Base-by-base conservation (phyloP, 1,139 yeast species). In the Geotrichum histeridarum region DNA sequence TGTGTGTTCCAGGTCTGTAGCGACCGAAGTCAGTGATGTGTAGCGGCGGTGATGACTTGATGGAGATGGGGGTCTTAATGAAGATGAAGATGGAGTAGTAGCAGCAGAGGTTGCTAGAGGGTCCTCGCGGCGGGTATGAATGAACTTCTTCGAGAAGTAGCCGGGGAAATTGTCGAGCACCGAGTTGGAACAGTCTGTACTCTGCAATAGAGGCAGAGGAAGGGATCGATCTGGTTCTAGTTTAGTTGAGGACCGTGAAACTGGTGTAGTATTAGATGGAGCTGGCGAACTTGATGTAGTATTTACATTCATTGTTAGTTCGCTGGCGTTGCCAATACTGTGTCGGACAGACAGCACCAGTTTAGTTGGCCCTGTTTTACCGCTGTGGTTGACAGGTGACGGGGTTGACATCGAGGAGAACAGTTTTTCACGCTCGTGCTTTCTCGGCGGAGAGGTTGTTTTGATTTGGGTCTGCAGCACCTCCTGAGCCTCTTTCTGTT, bases 251-350 rank as follows among this genome's bases (percentile, higher is more conserved):
- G 27, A 22, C 27, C 27, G 27, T 22, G 27, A 22, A 5, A 22
- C 27, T 22, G 27, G 27, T 22, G 27, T 22, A 22, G 27, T 3
- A 22, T 3, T 22, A 22, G 27, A 22, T 5, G 27, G 27, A 22
- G 27, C 27, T 3, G 27, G 27, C 27, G 27, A 22, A 5, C 27
- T 22, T 22, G 27, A 5, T 5, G 27, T 22, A 22, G 12, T 33
- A 33, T n/a, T n/a, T 17, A 37, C 15, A 12, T 38, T 39, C 8
- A 41, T 17, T 5, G 32, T 38, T 7, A 44, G 37, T 17, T 44
- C 53, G 15, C 39, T 37, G 2, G 53, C 37, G 44, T 37, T 44
- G 42, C 49, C 43, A 18, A 44, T 44, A 30, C 49, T 50, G 38
- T 43, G 49, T 11, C 53, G 41, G 27, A 36, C 12, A 6, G 51